Evolutionary conservation across 2,329 filamentous ascomycete species (phyloP), one percentile per base, ranked within the genome.

Genomic region (Exophiala sp.): DNA sequence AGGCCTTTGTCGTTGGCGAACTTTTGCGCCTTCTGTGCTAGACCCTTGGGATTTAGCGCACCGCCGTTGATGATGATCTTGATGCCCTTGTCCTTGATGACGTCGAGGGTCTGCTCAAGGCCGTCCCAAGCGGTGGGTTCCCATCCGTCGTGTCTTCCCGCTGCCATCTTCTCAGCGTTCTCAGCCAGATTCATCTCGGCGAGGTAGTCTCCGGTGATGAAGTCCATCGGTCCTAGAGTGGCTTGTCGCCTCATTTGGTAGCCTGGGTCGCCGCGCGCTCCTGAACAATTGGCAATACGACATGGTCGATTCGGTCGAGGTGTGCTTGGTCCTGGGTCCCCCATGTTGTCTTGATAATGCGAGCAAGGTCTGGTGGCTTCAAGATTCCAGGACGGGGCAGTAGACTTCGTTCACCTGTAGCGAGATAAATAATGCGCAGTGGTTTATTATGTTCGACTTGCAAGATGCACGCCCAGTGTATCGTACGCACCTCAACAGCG

Each of bases 41-140:
- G 62, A 0, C 75, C 78, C 52, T 71, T 71, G 0, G 81, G 81
- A 52, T 83, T 79, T 12, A 79, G 71, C 2, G 75, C 78, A 0
- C 82, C 81, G 2, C 81, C 81, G 59, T 84, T 83, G 51, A 82
- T 70, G 34, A 81, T 70, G 10, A 83, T 69, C 55, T 79, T 80
- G 66, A 83, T 82, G 0, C 71, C 63, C 55, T 79, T 75, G 45
- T 75, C 66, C 1, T 72, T 66, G 57, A 79, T 69, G 5, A 78
- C 63, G 3, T 75, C 67, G 3, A 82, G 70, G 1, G 71, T 72
- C 61, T 75, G 64, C 57, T 73, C 65, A 20, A 79, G 66, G 1
- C 75, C 76, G 51, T 78, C 73, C 77, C 76, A 77, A 44, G 77
- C 72, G 29, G 73, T 78, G 34, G 71, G 69, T 52, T 76, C 73